phyloP scores from a whole-genome alignment of 2,329 filamentous ascomycete species.

The Rhynchosporium graminicola region DNA sequence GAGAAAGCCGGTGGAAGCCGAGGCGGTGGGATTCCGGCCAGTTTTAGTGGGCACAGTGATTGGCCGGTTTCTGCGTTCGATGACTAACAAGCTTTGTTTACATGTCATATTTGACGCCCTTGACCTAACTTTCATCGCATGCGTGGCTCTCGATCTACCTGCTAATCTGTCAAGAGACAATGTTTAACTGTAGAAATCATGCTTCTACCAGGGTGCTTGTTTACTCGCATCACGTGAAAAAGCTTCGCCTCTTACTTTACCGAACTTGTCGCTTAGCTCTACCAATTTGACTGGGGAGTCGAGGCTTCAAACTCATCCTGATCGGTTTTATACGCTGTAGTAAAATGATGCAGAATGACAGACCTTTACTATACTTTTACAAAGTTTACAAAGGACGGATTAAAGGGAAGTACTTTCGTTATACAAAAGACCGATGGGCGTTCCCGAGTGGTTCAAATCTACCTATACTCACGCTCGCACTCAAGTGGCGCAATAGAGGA shows the following conservation, averaged over 20 bases:
- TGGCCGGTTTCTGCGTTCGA: background rate
- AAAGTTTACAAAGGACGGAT: too few relatives aligned
- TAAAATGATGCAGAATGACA: too few relatives aligned
- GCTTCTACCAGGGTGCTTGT: background rate
- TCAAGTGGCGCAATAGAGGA: too few relatives aligned
- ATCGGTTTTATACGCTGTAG: too few relatives aligned
- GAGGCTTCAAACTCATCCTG: background rate
- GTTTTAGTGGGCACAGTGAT: background rate
- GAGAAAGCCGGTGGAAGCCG: slow-evolving; percentile 13
- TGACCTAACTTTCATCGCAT: background rate
- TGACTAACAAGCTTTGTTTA: slow-evolving; percentile 1
- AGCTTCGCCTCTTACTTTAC: background rate
- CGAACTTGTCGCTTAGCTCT: background rate
- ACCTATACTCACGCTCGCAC: too few relatives aligned
- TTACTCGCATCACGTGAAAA: background rate
- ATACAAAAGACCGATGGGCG: too few relatives aligned
- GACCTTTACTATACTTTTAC: too few relatives aligned
- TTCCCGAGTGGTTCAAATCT: too few relatives aligned
- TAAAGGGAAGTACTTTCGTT: too few relatives aligned
- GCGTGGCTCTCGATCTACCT: too few relatives aligned
- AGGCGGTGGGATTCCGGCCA: slow-evolving; percentile 7
- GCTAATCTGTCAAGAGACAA: background rate
- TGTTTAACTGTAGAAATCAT: background rate
- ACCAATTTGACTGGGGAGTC: background rate
- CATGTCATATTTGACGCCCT: background rate